Evolutionary conservation across 805 yeast genomes (phyloP).

Genomic region (Kodamaea sagamina): DNA sequence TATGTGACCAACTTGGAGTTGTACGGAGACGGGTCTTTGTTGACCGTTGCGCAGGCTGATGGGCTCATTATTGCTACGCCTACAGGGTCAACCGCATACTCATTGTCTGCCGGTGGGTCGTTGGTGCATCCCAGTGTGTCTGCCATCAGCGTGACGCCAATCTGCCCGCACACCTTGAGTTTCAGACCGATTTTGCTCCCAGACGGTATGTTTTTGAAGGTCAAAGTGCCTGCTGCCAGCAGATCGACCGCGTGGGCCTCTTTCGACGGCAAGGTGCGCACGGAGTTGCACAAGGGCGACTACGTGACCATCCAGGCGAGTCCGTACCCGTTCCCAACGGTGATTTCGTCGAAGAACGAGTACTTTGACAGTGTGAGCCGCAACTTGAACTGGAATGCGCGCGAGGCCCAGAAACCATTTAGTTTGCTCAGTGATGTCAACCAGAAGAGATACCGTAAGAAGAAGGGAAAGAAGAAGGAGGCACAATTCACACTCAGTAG

Average conservation of each 20-base stretch:
- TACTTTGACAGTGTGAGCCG: constrained; percentile 83
- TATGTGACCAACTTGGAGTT: constrained; percentile 86
- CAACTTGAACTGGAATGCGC: constrained; percentile 89
- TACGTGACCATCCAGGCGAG: constrained; percentile 84
- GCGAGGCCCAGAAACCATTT: constrained; percentile 86
- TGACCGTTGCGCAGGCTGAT: constrained; percentile 92
- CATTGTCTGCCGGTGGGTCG: constrained; percentile 93
- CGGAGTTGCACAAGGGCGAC: constrained; percentile 80
- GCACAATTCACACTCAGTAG: not conserved
- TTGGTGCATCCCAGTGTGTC: constrained; percentile 92
- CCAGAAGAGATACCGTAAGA: constrained; percentile 30
- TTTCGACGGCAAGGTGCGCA: constrained; percentile 88
- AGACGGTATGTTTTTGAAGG: constrained; percentile 83
- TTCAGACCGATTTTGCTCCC: constrained; percentile 92
- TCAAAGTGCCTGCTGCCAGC: constrained; percentile 75
- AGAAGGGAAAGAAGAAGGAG: constrained; percentile 11
- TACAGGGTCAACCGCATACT: constrained; percentile 95
- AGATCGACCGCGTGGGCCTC: constrained; percentile 96
- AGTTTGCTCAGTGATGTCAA: constrained; percentile 58
- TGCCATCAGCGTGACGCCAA: constrained; percentile 91
- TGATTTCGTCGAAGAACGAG: constrained; percentile 70
- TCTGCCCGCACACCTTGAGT: constrained; percentile 92
- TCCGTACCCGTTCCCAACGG: constrained; percentile 93
- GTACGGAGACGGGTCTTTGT: constrained; percentile 80
- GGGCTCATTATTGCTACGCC: constrained; percentile 93